Evolutionary conservation across 2,329 filamentous ascomycete genomes (phyloP), one percentile per base, ranked within the genome.

Genomic region (Lithohypha guttulata): DNA sequence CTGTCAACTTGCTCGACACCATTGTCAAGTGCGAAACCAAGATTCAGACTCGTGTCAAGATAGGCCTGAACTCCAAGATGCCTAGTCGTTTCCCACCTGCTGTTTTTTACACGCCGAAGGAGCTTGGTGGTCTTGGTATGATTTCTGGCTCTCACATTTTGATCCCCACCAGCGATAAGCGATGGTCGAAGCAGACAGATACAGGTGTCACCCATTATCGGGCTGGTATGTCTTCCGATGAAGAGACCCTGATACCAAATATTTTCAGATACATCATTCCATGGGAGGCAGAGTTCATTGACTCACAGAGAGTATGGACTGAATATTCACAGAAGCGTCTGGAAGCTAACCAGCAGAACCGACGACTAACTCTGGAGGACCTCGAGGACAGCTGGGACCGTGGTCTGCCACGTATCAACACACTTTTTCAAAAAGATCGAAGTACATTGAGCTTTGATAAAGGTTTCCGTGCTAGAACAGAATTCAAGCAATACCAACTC

Each of bases 21-120:
- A 98, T 98, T 52, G 91, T 98, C 59, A 98, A 98, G 65, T 98
- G 91, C 52, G 91, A 98, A 63, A 98, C 93, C 10, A 98, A 98
- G 70, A 98, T 98, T 39, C 91, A 98, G 64, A 98, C 91, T 3
- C 77, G 91, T 58, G 91, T 98, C 53, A 98, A 98, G 73, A 98
- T 98, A 53, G 91, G 91, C 2, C 64, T 98, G 44, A 98, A 98
- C 64, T 96, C 89, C 3, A 98, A 98, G 68, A 98, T 98, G 91
- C 91, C 91, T 38, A 95, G 86, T 28, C 82, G 91, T 68, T 98
- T 98, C 69, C 91, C 91, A 13, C 91, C 91, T 13, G 91, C 91
- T 3, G 91, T 98, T 2, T 98, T 98, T 65, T 98, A 98, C 56
- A 98, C 91, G 0, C 93, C 93, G 0, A 98, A 98, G 65, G 91